Evolutionary conservation across 73 alveolate species (phyloP).

Genomic region (Blepharisma stoltei): DNA sequence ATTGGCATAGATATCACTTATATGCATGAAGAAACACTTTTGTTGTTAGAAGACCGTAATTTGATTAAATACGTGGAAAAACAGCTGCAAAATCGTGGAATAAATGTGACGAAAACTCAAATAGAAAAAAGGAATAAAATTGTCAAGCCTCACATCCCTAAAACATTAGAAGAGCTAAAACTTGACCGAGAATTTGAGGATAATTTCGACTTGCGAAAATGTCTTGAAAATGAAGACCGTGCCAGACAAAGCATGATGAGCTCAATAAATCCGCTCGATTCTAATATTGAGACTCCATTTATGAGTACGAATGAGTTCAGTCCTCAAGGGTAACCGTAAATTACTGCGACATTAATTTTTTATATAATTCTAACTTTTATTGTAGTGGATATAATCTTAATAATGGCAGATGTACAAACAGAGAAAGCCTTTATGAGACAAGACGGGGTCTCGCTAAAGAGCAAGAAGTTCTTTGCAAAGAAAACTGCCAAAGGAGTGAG

Average conservation of each 20-base stretch:
- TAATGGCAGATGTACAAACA: no score
- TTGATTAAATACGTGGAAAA: conserved; percentile 4
- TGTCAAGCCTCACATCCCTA: neutral
- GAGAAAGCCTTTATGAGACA: no score
- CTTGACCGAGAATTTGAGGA: conserved; percentile 21
- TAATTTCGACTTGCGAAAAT: neutral
- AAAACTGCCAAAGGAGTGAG: conserved; percentile 74
- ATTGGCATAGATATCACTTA: conserved; percentile 15
- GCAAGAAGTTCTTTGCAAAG: no score
- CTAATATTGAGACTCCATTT: neutral
- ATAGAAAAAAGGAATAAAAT: conserved; percentile 4
- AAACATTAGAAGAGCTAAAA: neutral
- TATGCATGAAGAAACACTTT: conserved; percentile 21
- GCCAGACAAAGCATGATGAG: neutral
- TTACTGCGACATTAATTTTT: no score
- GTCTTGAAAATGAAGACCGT: neutral
- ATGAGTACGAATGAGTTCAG: neutral
- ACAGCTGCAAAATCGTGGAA: neutral
- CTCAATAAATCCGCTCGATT: neutral
- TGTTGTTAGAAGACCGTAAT: conserved; percentile 6
- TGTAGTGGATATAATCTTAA: no score
- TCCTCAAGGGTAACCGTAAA: no score
- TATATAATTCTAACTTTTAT: no score
- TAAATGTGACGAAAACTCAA: neutral
- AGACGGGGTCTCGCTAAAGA: no score